These are phyloP conservation scores for Picea abies DNA, from an alignment of 83 land plant genomes.

Conservation along the genomic window DNA sequence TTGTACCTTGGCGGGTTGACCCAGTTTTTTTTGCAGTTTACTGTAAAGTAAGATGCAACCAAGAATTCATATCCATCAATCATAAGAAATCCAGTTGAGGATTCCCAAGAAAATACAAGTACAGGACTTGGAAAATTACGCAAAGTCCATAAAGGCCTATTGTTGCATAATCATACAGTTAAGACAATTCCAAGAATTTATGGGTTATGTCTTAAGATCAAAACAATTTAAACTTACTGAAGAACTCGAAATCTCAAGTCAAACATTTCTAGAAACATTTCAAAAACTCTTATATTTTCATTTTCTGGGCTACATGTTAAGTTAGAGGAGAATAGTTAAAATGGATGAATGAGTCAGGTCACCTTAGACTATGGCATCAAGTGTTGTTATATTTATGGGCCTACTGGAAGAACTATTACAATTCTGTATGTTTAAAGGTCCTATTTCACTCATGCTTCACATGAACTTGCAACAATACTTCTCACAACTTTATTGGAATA, in stretches of 20 bases:
- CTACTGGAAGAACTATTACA: background rate
- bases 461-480: background rate
- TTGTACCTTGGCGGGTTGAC: constrained; percentile 24
- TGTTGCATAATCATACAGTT: too few relatives aligned
- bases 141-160: too few relatives aligned
- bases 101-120: too few relatives aligned
- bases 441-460: background rate
- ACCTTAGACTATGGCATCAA: background rate
- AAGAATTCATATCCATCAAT: background rate
- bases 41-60: constrained; percentile 27
- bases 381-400: background rate
- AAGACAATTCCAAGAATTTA: too few relatives aligned
- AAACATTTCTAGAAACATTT: background rate
- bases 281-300: background rate
- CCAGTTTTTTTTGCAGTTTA: constrained; percentile 39
- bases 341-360: background rate
- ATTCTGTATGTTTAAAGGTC: background rate
- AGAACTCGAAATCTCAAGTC: background rate
- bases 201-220: background rate
- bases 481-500: background rate
- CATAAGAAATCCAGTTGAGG: too few relatives aligned
- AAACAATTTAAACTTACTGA: background rate
- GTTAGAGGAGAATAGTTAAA: background rate
- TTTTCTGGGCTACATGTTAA: background rate
- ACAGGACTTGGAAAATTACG: too few relatives aligned